Conservation (phyloP, 2,329 filamentous ascomycete genomes). For the Beauveria bassiana region DNA sequence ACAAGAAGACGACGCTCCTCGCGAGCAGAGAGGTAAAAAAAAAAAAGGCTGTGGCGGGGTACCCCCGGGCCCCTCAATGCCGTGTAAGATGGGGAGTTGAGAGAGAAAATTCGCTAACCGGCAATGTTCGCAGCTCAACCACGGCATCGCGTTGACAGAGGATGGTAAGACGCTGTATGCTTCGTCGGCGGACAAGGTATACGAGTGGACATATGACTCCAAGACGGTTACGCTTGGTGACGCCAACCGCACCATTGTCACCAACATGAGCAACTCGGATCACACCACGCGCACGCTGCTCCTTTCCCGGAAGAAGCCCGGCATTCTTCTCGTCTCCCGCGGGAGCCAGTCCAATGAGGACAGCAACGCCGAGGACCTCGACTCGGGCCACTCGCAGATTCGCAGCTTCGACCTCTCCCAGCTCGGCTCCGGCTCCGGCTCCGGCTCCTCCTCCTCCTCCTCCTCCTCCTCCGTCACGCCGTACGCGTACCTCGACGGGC, state of each 20-base stretch:
- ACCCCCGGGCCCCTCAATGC: too few relatives aligned
- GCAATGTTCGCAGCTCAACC: slow-evolving; percentile 37
- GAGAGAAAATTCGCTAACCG: slow-evolving; percentile 17
- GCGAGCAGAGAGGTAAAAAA: slow-evolving; percentile 24
- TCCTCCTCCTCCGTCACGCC: slow-evolving; percentile 18
- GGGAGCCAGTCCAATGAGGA: slow-evolving; percentile 61
- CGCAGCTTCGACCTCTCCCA: slow-evolving; percentile 45
- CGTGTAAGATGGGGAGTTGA: slow-evolving; percentile 16
- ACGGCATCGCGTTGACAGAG: slow-evolving; percentile 45
- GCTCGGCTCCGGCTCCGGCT: slow-evolving; percentile 17
- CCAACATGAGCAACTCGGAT: slow-evolving; percentile 53
- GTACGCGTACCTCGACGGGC: slow-evolving; percentile 40
- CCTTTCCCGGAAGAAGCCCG: slow-evolving; percentile 45
- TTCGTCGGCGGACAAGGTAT: slow-evolving; percentile 52
- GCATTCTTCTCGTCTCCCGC: slow-evolving; percentile 55
- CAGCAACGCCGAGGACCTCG: slow-evolving; percentile 37
- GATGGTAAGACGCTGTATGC: slow-evolving; percentile 48
- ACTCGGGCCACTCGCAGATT: slow-evolving; percentile 57
- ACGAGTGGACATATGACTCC: slow-evolving; percentile 58
- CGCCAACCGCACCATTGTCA: slow-evolving; percentile 44
- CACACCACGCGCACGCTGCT: slow-evolving; percentile 62
- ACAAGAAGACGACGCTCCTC: slow-evolving; percentile 29
- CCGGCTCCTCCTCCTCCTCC: slow-evolving; percentile 12
- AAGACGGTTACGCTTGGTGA: slow-evolving; percentile 34
- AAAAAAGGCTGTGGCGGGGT: slow-evolving; percentile 12